Evolutionary conservation across 306 rosid species (phyloP), one percentile per base, ranked within the genome.

Genomic region (Heteromeles arbutifolia): DNA sequence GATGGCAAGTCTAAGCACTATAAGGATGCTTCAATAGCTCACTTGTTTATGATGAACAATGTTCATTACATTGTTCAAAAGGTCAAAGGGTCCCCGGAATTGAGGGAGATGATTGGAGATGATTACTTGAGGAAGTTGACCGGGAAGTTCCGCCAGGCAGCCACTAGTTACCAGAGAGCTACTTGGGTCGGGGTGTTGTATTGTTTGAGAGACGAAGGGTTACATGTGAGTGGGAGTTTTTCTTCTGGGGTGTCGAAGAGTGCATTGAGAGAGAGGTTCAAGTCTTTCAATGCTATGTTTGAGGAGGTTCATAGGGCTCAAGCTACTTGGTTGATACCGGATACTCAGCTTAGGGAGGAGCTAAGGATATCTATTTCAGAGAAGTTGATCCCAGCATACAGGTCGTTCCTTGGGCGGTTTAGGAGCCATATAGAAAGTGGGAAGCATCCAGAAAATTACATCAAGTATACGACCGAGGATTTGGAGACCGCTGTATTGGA

Each of bases 231-330:
- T 77, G 93, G 99, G 31, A 91, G 94, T 37, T 90, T 96, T 70
- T 90, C 97, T 68, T 96, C 99, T 1, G 96, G 97, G 76, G 93
- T 91, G 43, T 92, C 99, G 5, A 96, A 82, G 85, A 96, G 88
- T 84, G 97, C 96, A 52, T 77, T 96, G 77, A 88, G 99, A 83
- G 99, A 96, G 79, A 88, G 99, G 85, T 92, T 96, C 73, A 96
- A 92, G 91, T 72, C 97, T 56, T 96, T 96, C 56, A 96, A 96
- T 81, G 97, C 97, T 19, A 90, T 92, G 89, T 92, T 96, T 72
- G 99, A 96, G 80, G 99, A 96, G 82, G 98, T 96, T 67, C 99
- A 90, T 70, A 86, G 94, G 88, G 92, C 90, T 67, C 98, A 96
- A 69, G 87, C 97, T 5, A 80, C 80, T 7, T 96, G 99, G 99